A percentile compares a stretch with the other conserved stretches of the same genome.
Evolutionary conservation across 306 rosid genomes (phyloP).

Genomic region (Inga leiocalycina): DNA sequence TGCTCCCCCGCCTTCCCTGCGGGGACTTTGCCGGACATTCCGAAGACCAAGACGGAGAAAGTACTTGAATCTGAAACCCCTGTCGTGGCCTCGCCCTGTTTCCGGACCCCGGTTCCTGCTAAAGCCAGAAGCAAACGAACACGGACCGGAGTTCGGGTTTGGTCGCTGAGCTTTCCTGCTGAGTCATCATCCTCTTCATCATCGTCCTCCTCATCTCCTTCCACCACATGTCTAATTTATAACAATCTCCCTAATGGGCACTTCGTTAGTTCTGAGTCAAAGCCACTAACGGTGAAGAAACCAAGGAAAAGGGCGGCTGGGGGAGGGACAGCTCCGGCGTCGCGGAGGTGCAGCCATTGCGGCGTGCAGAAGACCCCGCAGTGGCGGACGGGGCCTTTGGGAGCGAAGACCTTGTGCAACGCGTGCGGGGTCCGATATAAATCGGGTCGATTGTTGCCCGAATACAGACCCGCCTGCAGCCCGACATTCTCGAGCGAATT

Average conservation of each 20-base stretch:
- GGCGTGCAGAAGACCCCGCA: slow-evolving; percentile 38
- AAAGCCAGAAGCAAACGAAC: slow-evolving; percentile 64
- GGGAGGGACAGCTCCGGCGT: slow-evolving; percentile 22
- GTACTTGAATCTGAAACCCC: slow-evolving; percentile 15
- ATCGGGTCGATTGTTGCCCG: too few relatives aligned
- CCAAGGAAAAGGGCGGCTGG: not conserved
- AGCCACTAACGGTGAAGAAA: slow-evolving; percentile 25
- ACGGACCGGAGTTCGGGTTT: slow-evolving; percentile 52
- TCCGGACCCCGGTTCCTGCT: slow-evolving; percentile 56
- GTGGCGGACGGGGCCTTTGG: too few relatives aligned
- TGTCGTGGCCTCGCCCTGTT: slow-evolving; percentile 32
- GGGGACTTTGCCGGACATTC: slow-evolving; percentile 17
- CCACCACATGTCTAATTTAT: slow-evolving; percentile 42
- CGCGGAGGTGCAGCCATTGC: slow-evolving; percentile 69
- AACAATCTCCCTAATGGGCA: slow-evolving; percentile 18
- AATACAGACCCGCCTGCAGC: too few relatives aligned
- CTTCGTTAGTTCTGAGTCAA: not conserved
- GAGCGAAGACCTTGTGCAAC: too few relatives aligned
- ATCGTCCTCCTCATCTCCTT: slow-evolving; percentile 41
- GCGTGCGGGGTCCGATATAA: too few relatives aligned
- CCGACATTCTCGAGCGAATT: too few relatives aligned
- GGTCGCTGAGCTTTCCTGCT: slow-evolving; percentile 58
- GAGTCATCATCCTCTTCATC: slow-evolving; percentile 50
- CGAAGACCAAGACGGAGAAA: not conserved
- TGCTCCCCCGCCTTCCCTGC: slow-evolving; percentile 35